Conservation (phyloP, 441 rosid genomes). For the Gossypium armourianum region DNA sequence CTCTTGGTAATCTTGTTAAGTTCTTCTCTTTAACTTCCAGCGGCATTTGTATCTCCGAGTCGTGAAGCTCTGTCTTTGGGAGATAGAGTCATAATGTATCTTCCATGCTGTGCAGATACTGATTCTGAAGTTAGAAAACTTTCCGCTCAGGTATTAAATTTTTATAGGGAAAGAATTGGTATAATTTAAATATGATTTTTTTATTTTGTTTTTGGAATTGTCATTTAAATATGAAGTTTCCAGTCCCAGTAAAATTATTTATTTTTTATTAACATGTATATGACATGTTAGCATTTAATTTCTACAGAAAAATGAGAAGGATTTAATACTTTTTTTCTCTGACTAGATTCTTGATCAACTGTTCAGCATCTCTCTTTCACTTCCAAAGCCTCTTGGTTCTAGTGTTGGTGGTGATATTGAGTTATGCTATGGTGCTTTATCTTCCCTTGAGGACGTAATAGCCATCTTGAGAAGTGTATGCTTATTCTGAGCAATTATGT, state of each 20-base stretch:
- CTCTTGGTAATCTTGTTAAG: slow-evolving; percentile 15
- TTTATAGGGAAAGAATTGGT: not conserved
- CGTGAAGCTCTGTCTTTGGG: slow-evolving; percentile 92
- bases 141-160: slow-evolving; percentile 72
- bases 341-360: slow-evolving; percentile 84
- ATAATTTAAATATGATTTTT: slow-evolving; percentile 10
- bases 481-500: slow-evolving; percentile 6
- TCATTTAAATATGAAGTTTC: slow-evolving; percentile 13
- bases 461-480: slow-evolving; percentile 90
- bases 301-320: not conserved
- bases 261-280: not conserved
- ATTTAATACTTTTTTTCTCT: slow-evolving; percentile 15
- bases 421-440: slow-evolving; percentile 63
- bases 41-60: slow-evolving; percentile 83
- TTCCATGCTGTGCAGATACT: slow-evolving; percentile 95
- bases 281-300: slow-evolving; percentile 4
- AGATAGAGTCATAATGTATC: slow-evolving; percentile 82
- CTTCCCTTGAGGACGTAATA: slow-evolving; percentile 95
- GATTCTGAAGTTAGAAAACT: slow-evolving; percentile 86
- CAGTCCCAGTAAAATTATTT: not conserved
- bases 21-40: slow-evolving; percentile 38
- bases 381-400: slow-evolving; percentile 61
- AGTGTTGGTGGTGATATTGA: slow-evolving; percentile 49
- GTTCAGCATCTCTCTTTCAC: slow-evolving; percentile 88
- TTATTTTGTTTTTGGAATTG: not conserved